Evolutionary conservation across 768 basidiomycete species (phyloP).

Genomic region (Amanita molliuscula): DNA sequence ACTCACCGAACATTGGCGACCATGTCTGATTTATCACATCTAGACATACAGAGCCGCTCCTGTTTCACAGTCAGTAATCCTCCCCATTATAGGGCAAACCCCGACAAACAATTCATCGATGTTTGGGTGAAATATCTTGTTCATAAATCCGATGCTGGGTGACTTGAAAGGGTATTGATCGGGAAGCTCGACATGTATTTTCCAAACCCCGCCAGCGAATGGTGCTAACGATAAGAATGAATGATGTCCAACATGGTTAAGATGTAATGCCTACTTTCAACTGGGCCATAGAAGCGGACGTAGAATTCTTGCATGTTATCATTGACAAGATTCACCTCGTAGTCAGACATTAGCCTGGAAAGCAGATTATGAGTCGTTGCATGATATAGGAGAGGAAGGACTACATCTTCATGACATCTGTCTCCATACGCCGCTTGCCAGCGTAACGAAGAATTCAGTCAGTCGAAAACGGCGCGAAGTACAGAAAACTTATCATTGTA

Average conservation of each 20-base stretch:
- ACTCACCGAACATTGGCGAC: constrained; percentile 99
- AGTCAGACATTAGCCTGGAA: constrained; percentile 92
- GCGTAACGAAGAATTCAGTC: constrained; percentile 20
- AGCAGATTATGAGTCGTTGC: constrained; percentile 6
- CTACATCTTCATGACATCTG: constrained; percentile 99
- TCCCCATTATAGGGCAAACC: constrained; percentile 4
- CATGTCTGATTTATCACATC: constrained; percentile 99
- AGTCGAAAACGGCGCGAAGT: constrained; percentile 6
- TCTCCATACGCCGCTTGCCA: constrained; percentile 92
- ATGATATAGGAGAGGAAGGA: constrained; percentile 13
- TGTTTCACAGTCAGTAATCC: constrained; percentile 19
- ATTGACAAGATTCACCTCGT: constrained; percentile 94
- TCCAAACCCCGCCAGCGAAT: constrained; percentile 97
- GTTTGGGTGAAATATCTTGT: constrained; percentile 99
- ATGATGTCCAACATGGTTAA: not conserved
- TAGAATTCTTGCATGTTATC: constrained; percentile 99
- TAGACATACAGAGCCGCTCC: constrained; percentile 95
- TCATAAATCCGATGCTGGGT: constrained; percentile 99
- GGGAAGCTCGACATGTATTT: constrained; percentile 97
- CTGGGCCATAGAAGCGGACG: constrained; percentile 88
- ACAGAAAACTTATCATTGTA: constrained; percentile 50
- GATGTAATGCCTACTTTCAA: constrained; percentile 61
- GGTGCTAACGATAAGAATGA: constrained; percentile 49
- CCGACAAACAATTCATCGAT: constrained; percentile 89
- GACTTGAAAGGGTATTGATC: constrained; percentile 99